Percentiles rank a stretch among this genome's conserved stretches.
Conservation (phyloP, 768 basidiomycete genomes). For the Calocybe gangraenosa region DNA sequence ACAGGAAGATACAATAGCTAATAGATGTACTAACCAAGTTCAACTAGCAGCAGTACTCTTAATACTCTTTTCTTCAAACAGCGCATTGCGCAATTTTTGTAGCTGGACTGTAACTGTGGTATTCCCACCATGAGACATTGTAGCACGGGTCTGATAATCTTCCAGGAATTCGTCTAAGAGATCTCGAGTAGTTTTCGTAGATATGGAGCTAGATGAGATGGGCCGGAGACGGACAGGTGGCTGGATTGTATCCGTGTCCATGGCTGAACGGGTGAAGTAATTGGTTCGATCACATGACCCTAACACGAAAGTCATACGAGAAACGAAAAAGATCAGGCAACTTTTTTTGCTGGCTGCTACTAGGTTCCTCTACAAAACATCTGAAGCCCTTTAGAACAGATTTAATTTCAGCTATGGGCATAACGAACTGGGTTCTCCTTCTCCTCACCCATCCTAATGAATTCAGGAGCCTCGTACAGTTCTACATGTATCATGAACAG, state of each 20-base stretch:
- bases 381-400: too few species aligned
- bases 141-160: conserved; percentile 44
- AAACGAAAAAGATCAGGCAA: conserved; percentile 10
- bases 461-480: conserved; percentile 79
- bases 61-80: conserved; percentile 43
- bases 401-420: conserved; percentile 52
- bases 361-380: too few species aligned
- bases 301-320: conserved; percentile 5
- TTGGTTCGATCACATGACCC: conserved; percentile 1
- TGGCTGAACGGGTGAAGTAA: conserved; percentile 11
- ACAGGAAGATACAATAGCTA: too few species aligned
- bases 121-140: conserved; percentile 46
- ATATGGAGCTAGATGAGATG: conserved; percentile 29
- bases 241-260: conserved; percentile 42
- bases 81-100: conserved; percentile 49
- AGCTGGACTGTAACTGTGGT: conserved; percentile 56
- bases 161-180: conserved; percentile 42
- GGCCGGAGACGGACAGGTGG: conserved; percentile 46
- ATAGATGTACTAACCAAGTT: not conserved
- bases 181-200: conserved; percentile 36
- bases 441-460: conserved; percentile 80
- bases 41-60: conserved; percentile 3
- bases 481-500: conserved; percentile 75
- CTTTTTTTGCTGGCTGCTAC: not conserved
- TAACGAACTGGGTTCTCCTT: conserved; percentile 58